Evolutionary conservation across 352 stramenopile species (phyloP).

Genomic region (Globisporangium uncinulatum): DNA sequence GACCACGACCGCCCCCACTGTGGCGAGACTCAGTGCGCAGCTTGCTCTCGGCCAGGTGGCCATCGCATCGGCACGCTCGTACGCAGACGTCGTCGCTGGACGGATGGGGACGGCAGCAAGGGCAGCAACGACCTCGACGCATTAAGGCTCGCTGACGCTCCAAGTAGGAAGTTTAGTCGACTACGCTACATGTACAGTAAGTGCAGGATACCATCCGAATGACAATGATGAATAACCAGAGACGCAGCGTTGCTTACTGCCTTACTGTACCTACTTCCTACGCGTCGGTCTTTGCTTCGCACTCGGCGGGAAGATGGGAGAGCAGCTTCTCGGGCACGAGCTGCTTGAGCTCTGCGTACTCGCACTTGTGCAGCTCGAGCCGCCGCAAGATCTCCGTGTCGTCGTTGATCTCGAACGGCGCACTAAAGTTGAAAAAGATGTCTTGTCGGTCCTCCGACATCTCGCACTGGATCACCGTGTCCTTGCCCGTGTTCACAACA

Average conservation of each 20-base stretch:
- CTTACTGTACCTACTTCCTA: too few species aligned
- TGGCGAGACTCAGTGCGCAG: too few species aligned
- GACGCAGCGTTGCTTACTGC: too few species aligned
- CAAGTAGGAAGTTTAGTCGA: too few species aligned
- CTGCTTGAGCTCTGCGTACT: constrained; percentile 56
- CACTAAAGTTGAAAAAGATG: constrained; percentile 97
- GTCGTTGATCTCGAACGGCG: constrained; percentile 97
- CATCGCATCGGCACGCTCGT: constrained; percentile 11
- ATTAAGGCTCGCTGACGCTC: too few species aligned
- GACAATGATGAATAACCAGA: too few species aligned
- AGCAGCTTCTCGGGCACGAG: constrained; percentile 76
- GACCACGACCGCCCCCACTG: not conserved
- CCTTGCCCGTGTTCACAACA: constrained; percentile 92
- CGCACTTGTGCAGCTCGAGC: constrained; percentile 86
- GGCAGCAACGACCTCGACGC: too few species aligned
- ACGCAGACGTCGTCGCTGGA: constrained; percentile 26
- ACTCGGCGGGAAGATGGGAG: constrained; percentile 71
- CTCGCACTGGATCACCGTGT: constrained; percentile 95
- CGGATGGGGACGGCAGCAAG: not conserved
- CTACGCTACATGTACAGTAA: too few species aligned
- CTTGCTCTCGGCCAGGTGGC: not conserved
- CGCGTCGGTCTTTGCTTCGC: constrained; percentile 59
- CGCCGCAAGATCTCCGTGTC: constrained; percentile 96
- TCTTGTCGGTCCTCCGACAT: constrained; percentile 94
- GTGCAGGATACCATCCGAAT: too few species aligned